Evolutionary conservation across 495 filamentous ascomycete species (phyloP).

Genomic region (Saxispiralis lemnorum): DNA sequence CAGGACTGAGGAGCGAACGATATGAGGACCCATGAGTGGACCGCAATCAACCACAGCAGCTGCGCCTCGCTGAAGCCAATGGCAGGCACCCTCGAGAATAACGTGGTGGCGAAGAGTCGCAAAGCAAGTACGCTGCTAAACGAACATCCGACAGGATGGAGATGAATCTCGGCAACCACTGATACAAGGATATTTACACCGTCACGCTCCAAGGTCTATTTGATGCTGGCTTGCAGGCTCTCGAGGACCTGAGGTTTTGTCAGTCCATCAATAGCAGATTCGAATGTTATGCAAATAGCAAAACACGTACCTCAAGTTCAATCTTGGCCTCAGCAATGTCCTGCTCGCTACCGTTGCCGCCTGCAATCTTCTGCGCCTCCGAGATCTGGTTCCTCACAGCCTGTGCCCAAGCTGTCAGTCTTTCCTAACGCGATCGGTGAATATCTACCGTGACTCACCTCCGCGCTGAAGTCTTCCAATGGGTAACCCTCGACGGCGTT

Average conservation of each 20-base stretch:
- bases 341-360: conserved; percentile 81
- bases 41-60: too few species aligned
- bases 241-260: conserved; percentile 24
- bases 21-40: background rate
- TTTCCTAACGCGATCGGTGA: background rate
- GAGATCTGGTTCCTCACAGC: conserved; percentile 61
- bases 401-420: conserved; percentile 9
- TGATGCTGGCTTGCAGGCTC: conserved; percentile 29
- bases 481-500: conserved; percentile 91
- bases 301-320: conserved; percentile 69
- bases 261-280: background rate
- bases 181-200: background rate
- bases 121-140: too few species aligned
- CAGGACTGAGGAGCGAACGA: background rate
- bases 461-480: conserved; percentile 85
- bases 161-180: too few species aligned
- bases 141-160: too few species aligned
- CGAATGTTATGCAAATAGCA: background rate
- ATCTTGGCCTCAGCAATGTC: conserved; percentile 97
- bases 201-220: conserved; percentile 16
- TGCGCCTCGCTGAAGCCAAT: too few species aligned
- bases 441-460: conserved; percentile 29
- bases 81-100: too few species aligned
- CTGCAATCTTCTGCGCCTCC: conserved; percentile 88
- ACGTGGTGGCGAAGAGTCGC: too few species aligned